Conservation (phyloP, 805 yeast genomes). For the Priceomyces haplophilus region DNA sequence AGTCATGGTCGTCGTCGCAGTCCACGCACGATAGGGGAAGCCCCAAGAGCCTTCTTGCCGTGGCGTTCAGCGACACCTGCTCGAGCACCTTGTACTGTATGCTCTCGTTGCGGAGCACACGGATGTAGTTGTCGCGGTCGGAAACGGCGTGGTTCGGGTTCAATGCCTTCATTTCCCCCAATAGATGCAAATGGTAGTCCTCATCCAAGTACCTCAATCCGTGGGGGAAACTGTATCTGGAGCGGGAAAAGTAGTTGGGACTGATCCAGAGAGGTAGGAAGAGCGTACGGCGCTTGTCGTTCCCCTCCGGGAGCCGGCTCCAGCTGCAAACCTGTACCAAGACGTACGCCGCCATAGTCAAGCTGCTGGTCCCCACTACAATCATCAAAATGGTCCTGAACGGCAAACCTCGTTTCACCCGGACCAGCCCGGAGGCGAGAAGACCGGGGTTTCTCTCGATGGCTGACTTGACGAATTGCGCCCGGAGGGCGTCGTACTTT, state of each 20-base stretch:
- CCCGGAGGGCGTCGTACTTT: slow-evolving; percentile 13
- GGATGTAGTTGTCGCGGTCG: slow-evolving; percentile 11
- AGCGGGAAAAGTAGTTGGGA: slow-evolving; percentile 23
- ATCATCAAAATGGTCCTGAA: slow-evolving; percentile 19
- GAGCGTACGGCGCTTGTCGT: slow-evolving; percentile 9
- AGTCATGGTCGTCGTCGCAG: slow-evolving; percentile 8
- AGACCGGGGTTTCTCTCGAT: slow-evolving; percentile 11
- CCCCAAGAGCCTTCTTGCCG: slow-evolving; percentile 23
- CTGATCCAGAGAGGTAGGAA: slow-evolving; percentile 26
- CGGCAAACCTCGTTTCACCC: slow-evolving; percentile 12
- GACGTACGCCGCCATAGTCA: slow-evolving; percentile 24
- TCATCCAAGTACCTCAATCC: slow-evolving; percentile 25
- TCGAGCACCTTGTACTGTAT: slow-evolving; percentile 28
- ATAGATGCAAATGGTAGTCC: slow-evolving; percentile 14
- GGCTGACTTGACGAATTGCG: slow-evolving; percentile 10
- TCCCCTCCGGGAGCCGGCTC: not conserved
- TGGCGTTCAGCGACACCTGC: slow-evolving; percentile 19
- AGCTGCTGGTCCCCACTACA: slow-evolving; percentile 19
- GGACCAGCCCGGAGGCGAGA: slow-evolving; percentile 1
- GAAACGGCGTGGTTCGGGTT: slow-evolving; percentile 4
- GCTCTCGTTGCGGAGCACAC: slow-evolving; percentile 18
- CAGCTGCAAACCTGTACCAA: slow-evolving; percentile 12
- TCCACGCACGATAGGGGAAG: slow-evolving; percentile 23
- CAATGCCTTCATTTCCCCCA: slow-evolving; percentile 14
- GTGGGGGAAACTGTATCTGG: slow-evolving; percentile 24